Conservation (phyloP, 305 asterid species). For the Fraxinus platypoda region DNA sequence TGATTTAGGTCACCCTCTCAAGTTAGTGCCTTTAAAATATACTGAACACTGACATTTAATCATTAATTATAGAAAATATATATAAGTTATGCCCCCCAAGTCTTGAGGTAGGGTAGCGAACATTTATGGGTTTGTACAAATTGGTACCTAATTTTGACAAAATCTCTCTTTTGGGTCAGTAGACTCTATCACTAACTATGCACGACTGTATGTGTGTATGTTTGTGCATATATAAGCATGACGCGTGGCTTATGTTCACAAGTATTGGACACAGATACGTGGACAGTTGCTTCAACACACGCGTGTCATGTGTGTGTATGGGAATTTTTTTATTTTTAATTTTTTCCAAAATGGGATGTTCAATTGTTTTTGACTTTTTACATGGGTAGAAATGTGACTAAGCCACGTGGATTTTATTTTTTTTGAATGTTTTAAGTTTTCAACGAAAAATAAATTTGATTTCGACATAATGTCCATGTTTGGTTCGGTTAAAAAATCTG, state of each 20-base stretch:
- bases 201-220: background rate
- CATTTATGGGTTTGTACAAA: constrained; percentile 17
- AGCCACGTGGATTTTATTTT: no score
- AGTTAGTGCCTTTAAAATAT: background rate
- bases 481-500: no score
- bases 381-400: background rate
- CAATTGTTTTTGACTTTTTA: background rate
- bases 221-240: constrained; percentile 16
- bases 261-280: background rate
- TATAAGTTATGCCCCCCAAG: constrained; percentile 4
- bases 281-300: background rate
- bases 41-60: background rate
- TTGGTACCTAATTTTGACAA: constrained; percentile 51
- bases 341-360: background rate
- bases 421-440: no score
- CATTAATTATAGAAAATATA: background rate
- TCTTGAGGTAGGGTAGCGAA: constrained; percentile 40
- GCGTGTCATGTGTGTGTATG: background rate
- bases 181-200: constrained; percentile 29
- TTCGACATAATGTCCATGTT: no score
- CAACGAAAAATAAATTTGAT: no score
- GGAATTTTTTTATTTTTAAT: no score
- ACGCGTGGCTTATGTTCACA: constrained; percentile 15
- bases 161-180: constrained; percentile 24
- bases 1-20: background rate